Percentiles rank a stretch among this genome's conserved stretches.
Evolutionary conservation across 306 rosid species (phyloP).

Genomic region (Spatholobus suberectus): DNA sequence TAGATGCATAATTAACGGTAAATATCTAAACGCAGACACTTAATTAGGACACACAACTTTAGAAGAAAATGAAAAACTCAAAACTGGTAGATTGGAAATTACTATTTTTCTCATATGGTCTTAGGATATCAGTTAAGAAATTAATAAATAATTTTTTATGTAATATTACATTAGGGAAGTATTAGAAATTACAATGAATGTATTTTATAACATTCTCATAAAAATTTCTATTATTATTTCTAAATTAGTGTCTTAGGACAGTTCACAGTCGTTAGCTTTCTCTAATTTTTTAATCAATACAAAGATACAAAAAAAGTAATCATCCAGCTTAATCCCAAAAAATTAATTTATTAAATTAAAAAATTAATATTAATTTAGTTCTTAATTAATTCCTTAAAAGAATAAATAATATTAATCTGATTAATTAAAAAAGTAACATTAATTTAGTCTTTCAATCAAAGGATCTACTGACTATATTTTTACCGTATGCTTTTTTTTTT

Average conservation of each 20-base stretch:
- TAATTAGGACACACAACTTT: not conserved
- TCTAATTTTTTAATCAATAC: not conserved
- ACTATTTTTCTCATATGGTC: not conserved
- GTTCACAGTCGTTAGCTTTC: not conserved
- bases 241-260: not conserved
- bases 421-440: not conserved
- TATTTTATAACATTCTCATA: not conserved
- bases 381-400: not conserved
- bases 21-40: not conserved
- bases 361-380: not conserved
- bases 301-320: not conserved
- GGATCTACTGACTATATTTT: no score
- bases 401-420: no score
- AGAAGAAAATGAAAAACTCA: not conserved
- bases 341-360: not conserved
- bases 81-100: not conserved
- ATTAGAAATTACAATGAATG: no score
- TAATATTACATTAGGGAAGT: no score
- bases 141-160: no score
- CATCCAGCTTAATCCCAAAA: not conserved
- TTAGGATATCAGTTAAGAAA: not conserved
- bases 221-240: not conserved
- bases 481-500: no score
- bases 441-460: no score
- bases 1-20: not conserved